A percentile compares a stretch with the other conserved stretches of the same genome.
phyloP scores from a whole-genome alignment of 129 eudicot species.

The Pseudognaphalium luteoalbum region DNA sequence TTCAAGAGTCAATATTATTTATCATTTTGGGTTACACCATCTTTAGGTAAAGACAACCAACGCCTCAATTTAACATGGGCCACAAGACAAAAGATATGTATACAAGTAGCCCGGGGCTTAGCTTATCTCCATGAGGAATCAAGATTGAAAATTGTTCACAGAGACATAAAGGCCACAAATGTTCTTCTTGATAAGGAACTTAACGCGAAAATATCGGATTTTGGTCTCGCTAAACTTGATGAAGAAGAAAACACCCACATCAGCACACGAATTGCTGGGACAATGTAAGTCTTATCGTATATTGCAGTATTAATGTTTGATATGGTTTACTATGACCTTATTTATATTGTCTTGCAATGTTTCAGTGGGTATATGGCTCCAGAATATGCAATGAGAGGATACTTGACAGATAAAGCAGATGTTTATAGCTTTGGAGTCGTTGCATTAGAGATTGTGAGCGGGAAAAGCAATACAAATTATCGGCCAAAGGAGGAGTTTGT shows the following conservation, averaged over 20 bases:
- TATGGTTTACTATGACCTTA: constrained; percentile 5
- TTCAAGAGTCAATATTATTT: not conserved
- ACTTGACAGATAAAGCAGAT: constrained; percentile 52
- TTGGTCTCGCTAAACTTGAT: constrained; percentile 49
- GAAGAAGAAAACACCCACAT: constrained; percentile 48
- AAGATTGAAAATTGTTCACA: constrained; percentile 42
- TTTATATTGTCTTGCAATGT: not conserved
- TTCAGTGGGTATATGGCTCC: constrained; percentile 54
- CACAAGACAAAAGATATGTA: constrained; percentile 43
- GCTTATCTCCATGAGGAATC: constrained; percentile 47
- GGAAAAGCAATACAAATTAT: constrained; percentile 54
- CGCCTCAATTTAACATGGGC: constrained; percentile 36
- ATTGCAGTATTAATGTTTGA: not conserved
- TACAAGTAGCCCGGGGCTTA: constrained; percentile 37
- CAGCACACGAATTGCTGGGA: constrained; percentile 47
- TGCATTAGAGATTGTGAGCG: constrained; percentile 43
- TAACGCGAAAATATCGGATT: constrained; percentile 44
- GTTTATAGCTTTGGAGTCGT: constrained; percentile 71
- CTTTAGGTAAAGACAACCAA: constrained; percentile 31
- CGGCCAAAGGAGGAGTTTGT: constrained; percentile 55
- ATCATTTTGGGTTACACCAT: not conserved
- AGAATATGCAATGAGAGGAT: constrained; percentile 48
- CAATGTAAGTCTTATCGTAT: constrained; percentile 32
- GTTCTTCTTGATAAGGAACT: constrained; percentile 51
- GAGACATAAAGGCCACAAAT: constrained; percentile 46